A percentile compares a stretch with the other conserved stretches of the same genome.
Evolutionary conservation across 768 basidiomycete species (phyloP).

Genomic region (Suillus subalutaceus): DNA sequence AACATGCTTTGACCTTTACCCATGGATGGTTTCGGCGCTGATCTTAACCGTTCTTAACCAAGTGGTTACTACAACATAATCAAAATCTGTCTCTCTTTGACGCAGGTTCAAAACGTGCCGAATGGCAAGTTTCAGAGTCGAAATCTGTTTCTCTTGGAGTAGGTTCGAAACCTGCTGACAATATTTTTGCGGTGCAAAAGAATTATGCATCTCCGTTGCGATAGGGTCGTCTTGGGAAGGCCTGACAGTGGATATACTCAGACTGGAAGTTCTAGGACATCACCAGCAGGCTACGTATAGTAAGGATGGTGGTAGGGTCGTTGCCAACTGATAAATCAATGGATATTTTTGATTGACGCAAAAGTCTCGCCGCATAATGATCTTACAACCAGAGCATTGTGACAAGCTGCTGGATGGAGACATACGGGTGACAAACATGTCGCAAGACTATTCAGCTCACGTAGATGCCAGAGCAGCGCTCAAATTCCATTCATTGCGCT

Average conservation of each 20-base stretch:
- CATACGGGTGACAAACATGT: background rate
- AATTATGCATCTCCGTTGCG: background rate
- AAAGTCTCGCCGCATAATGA: background rate
- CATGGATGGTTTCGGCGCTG: no score
- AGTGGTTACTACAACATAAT: no score
- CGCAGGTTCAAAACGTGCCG: no score
- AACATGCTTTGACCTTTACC: no score
- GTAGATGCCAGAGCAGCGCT: background rate
- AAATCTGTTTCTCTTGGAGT: no score
- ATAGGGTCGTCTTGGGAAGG: background rate
- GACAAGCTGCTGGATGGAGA: no score
- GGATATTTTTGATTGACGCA: background rate
- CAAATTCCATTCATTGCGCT: background rate
- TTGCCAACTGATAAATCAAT: background rate
- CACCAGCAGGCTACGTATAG: background rate
- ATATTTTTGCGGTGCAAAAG: background rate
- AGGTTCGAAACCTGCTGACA: no score
- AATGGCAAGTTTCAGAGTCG: no score
- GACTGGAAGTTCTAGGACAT: background rate
- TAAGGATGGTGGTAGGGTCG: background rate
- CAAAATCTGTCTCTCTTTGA: no score
- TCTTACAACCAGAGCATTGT: background rate
- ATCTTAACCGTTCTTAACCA: no score
- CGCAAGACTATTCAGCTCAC: no score
- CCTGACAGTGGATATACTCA: background rate